Percentiles rank a stretch among this genome's conserved stretches.
phyloP scores from a whole-genome alignment of 2,329 filamentous ascomycete species.

The Fusarium ambrosium region DNA sequence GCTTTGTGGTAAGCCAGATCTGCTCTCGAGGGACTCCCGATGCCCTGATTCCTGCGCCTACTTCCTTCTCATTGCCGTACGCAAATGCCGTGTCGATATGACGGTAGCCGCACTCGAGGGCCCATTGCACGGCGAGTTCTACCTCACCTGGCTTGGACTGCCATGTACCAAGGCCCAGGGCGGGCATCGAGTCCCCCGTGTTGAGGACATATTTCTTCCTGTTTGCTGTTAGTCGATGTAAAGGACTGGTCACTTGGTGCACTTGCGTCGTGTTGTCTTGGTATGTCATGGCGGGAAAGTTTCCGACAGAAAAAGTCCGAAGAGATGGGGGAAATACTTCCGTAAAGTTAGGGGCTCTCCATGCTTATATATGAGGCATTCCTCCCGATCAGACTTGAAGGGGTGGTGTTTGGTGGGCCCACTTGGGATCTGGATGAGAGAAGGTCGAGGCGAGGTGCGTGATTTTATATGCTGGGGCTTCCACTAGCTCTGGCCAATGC shows the following conservation, averaged over 20 bases:
- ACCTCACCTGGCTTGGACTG: slow-evolving; percentile 66
- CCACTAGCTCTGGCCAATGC: neutral
- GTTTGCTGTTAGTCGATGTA: neutral
- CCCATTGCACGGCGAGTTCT: slow-evolving; percentile 52
- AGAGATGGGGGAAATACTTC: neutral
- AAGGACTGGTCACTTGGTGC: neutral
- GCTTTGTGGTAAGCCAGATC: slow-evolving; percentile 67
- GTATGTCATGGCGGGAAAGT: neutral
- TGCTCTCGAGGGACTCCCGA: slow-evolving; percentile 52
- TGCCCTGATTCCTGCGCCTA: slow-evolving; percentile 53
- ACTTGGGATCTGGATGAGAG: neutral
- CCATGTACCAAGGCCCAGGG: slow-evolving; percentile 53
- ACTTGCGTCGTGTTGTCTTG: neutral
- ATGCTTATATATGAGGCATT: neutral
- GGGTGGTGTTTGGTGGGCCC: neutral
- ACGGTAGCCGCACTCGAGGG: slow-evolving; percentile 58
- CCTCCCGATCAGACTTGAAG: neutral
- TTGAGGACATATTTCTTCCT: slow-evolving; percentile 38
- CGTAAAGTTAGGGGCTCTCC: neutral
- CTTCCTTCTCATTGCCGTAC: slow-evolving; percentile 59
- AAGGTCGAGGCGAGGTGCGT: neutral
- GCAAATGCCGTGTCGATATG: slow-evolving; percentile 62
- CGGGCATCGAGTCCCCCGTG: slow-evolving; percentile 50
- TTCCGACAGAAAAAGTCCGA: neutral
- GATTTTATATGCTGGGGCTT: neutral